Conservation (phyloP, 2,329 filamentous ascomycete species). For the Fusarium falciforme region DNA sequence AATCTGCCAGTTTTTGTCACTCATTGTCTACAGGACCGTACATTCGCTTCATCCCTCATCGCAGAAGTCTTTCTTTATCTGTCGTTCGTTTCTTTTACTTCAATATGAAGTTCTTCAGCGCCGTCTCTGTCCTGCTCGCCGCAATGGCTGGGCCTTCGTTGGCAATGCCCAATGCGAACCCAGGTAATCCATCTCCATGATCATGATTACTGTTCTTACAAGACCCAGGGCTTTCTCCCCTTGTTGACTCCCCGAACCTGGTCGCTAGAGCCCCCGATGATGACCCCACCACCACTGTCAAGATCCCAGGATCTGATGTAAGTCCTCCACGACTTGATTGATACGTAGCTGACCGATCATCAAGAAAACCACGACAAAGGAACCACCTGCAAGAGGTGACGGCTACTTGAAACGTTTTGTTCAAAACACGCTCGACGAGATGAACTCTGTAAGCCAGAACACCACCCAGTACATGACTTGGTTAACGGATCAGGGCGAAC, state of each 20-base stretch:
- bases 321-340: neutral
- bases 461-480: neutral
- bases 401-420: neutral
- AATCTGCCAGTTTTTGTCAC: neutral
- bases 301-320: neutral
- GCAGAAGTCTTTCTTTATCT: neutral
- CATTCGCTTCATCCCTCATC: neutral
- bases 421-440: neutral
- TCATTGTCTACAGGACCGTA: neutral
- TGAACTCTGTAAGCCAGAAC: neutral
- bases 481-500: neutral
- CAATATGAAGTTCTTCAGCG: neutral
- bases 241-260: neutral
- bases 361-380: neutral
- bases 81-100: neutral
- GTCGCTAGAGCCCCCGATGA: neutral
- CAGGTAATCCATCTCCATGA: neutral
- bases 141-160: neutral
- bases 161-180: neutral
- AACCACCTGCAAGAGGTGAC: neutral
- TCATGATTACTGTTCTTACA: neutral
- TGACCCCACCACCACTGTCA: neutral
- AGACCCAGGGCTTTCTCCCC: neutral
- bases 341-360: neutral
- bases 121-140: neutral